Evolutionary conservation across 495 filamentous ascomycete species (phyloP).

Genomic region (Xylaria intraflava): DNA sequence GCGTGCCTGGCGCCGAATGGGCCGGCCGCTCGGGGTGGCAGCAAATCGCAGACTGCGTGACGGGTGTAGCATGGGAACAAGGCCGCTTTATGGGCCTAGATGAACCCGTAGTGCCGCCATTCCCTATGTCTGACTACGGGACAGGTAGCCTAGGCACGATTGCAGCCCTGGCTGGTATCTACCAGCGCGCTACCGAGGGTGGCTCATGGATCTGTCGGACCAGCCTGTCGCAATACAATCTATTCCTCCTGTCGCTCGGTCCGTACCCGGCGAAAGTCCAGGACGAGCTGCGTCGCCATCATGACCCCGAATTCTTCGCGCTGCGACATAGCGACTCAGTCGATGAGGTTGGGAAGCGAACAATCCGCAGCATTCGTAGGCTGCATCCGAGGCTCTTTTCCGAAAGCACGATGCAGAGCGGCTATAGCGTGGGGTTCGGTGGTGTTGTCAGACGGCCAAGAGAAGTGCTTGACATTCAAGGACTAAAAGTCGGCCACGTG

Average conservation of each 20-base stretch:
- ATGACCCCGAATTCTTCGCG: constrained; percentile 40
- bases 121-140: constrained; percentile 77
- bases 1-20: constrained; percentile 36
- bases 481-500: constrained; percentile 47
- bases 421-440: constrained; percentile 43
- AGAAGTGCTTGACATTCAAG: constrained; percentile 42
- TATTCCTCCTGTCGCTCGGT: constrained; percentile 58
- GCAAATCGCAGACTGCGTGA: constrained; percentile 51
- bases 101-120: constrained; percentile 69
- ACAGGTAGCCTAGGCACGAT: constrained; percentile 61
- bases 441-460: constrained; percentile 44
- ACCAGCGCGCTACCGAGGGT: constrained; percentile 52
- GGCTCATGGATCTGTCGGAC: constrained; percentile 61
- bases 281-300: constrained; percentile 46
- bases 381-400: constrained; percentile 47
- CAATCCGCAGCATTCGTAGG: constrained; percentile 47
- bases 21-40: constrained; percentile 49
- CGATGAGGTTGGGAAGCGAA: constrained; percentile 61
- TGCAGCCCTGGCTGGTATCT: constrained; percentile 57
- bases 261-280: constrained; percentile 52
- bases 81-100: constrained; percentile 63
- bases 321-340: constrained; percentile 65
- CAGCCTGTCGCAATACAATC: constrained; percentile 33
- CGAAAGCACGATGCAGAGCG: constrained; percentile 38
- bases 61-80: constrained; percentile 62